Evolutionary conservation across 768 basidiomycete species (phyloP).

Genomic region (Termitomyces sp.): DNA sequence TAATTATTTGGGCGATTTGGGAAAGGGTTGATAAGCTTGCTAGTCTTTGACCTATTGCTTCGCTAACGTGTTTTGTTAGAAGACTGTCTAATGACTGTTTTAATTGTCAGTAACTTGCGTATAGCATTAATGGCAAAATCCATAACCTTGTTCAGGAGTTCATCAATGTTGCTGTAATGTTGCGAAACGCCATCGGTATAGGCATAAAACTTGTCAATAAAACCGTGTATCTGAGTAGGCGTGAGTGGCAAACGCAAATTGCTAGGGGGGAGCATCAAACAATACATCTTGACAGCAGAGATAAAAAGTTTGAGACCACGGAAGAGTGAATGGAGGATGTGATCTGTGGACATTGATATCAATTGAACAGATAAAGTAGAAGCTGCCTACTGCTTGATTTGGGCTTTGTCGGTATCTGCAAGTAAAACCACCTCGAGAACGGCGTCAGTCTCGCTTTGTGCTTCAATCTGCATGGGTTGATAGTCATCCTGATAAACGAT

Average conservation of each 20-base stretch:
- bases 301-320: constrained; percentile 95
- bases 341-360: constrained; percentile 34
- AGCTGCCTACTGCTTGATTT: constrained; percentile 45
- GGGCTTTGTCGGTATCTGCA: constrained; percentile 55
- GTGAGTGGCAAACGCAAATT: not conserved
- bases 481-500: constrained; percentile 85
- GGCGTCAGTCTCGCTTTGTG: constrained; percentile 55
- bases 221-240: constrained; percentile 26
- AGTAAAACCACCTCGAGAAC: constrained; percentile 86
- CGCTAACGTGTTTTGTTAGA: constrained; percentile 69
- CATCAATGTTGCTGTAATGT: constrained; percentile 88
- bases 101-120: not conserved
- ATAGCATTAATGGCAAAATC: not conserved
- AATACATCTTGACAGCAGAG: constrained; percentile 87
- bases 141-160: constrained; percentile 78
- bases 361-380: not conserved
- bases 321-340: constrained; percentile 64
- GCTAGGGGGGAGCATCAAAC: not conserved
- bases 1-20: constrained; percentile 89
- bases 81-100: constrained; percentile 81
- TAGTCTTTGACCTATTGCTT: constrained; percentile 70
- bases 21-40: constrained; percentile 73
- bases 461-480: constrained; percentile 75
- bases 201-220: constrained; percentile 93
- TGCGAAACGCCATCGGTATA: constrained; percentile 95